A percentile compares a stretch with the other conserved stretches of the same genome.
phyloP scores from a whole-genome alignment of 495 filamentous ascomycete species.

The Podospora didyma region DNA sequence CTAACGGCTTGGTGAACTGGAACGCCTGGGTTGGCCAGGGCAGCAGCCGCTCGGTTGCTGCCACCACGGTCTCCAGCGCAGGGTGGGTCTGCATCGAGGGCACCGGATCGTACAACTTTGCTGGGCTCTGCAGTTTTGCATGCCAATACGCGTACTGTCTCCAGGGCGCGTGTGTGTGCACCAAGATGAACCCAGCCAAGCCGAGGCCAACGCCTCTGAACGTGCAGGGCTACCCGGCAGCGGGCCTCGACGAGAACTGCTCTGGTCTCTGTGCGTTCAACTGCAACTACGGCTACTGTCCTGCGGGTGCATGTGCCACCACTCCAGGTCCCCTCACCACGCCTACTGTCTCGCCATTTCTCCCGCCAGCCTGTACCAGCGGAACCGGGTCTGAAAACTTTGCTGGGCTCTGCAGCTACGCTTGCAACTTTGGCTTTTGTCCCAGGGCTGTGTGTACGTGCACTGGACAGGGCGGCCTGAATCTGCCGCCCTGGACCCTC shows the following conservation, averaged over 20 bases:
- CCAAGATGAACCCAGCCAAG: background rate
- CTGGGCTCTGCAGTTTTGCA: background rate
- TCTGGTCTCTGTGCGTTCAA: slow-evolving; percentile 10
- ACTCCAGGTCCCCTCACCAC: background rate
- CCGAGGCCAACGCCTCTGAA: background rate
- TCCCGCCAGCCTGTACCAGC: slow-evolving; percentile 4
- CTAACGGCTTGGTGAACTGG: slow-evolving; percentile 1
- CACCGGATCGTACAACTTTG: background rate
- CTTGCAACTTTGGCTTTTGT: slow-evolving; percentile 15
- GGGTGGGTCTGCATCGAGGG: background rate
- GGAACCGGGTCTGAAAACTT: background rate
- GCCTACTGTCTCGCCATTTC: slow-evolving; percentile 5
- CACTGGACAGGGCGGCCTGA: background rate
- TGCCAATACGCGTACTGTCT: slow-evolving; percentile 11
- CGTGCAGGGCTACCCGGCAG: background rate
- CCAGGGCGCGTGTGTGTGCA: background rate
- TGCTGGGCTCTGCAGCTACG: slow-evolving; percentile 11
- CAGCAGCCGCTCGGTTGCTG: background rate
- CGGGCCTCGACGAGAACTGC: background rate
- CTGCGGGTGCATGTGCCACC: background rate
- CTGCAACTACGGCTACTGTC: slow-evolving; percentile 13
- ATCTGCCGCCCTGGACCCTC: background rate
- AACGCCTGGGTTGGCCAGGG: slow-evolving; percentile 10
- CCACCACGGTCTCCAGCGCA: background rate
- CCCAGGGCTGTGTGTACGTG: slow-evolving; percentile 4